phyloP scores from a whole-genome alignment of 257 asterid species.

The Henckelia pumila region DNA sequence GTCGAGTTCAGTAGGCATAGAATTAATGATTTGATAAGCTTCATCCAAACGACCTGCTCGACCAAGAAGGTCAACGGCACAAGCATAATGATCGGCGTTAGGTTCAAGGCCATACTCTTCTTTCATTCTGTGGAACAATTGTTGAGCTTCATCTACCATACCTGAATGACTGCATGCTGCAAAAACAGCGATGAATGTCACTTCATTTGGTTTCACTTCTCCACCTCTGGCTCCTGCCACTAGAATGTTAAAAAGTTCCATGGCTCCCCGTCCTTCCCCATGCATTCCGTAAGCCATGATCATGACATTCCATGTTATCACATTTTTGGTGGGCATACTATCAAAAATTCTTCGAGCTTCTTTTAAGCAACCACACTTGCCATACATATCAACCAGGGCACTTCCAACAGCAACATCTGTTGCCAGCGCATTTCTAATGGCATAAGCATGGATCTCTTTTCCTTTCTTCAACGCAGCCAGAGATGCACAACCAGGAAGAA shows the following conservation, averaged over 20 bases:
- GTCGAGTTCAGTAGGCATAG: constrained; percentile 50
- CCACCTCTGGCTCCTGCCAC: constrained; percentile 32
- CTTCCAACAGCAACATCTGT: constrained; percentile 74
- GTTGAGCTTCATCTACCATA: constrained; percentile 65
- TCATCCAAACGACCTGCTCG: constrained; percentile 75
- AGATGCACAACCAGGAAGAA: constrained; percentile 84
- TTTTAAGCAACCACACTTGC: constrained; percentile 76
- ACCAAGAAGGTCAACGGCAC: constrained; percentile 79
- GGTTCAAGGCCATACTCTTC: constrained; percentile 51
- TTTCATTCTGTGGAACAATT: constrained; percentile 62
- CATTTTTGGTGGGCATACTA: constrained; percentile 56
- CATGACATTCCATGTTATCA: constrained; percentile 83
- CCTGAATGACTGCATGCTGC: constrained; percentile 89
- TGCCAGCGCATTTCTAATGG: constrained; percentile 52
- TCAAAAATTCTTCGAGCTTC: constrained; percentile 65
- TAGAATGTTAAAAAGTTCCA: constrained; percentile 52
- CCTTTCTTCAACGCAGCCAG: constrained; percentile 71
- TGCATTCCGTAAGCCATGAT: constrained; percentile 90
- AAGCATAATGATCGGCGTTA: constrained; percentile 74
- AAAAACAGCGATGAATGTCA: constrained; percentile 68
- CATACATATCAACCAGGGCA: constrained; percentile 88
- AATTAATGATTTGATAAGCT: constrained; percentile 51
- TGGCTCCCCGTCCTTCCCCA: constrained; percentile 72
- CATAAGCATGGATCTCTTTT: constrained; percentile 73
- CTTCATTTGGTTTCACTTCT: constrained; percentile 63